A percentile compares a stretch with the other conserved stretches of the same genome.
These are phyloP conservation scores for Monotropa hypopitys DNA, from an alignment of 179 eudicot genomes.

Conservation along the genomic window DNA sequence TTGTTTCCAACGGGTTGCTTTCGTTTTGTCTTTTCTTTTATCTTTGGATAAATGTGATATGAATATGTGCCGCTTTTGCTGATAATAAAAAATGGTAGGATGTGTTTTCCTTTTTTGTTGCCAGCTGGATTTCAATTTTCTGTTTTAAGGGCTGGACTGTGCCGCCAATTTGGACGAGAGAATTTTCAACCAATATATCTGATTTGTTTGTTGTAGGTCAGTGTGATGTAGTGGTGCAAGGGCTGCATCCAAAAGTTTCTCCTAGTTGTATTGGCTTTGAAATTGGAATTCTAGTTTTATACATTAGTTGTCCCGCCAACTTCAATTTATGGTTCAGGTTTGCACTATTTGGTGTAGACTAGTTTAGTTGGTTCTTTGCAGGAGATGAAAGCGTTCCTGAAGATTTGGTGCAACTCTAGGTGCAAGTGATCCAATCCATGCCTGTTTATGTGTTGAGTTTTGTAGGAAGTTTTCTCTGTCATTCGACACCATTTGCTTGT, in stretches of 20 bases:
- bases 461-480: not conserved
- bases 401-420: not conserved
- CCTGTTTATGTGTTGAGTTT: not conserved
- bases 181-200: no score
- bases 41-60: constrained; percentile 4
- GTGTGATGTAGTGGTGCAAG: no score
- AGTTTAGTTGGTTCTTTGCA: not conserved
- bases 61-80: constrained; percentile 23
- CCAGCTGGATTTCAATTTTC: not conserved
- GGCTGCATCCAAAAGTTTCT: no score
- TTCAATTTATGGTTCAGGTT: not conserved
- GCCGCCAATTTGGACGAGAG: not conserved
- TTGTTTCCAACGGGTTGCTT: constrained; percentile 17
- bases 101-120: constrained; percentile 23
- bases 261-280: not conserved
- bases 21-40: constrained; percentile 20
- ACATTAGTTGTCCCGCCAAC: not conserved
- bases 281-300: not conserved
- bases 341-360: not conserved
- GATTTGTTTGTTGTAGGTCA: no score
- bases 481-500: not conserved
- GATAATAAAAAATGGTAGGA: constrained; percentile 25
- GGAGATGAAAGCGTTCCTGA: not conserved
- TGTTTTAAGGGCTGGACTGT: not conserved
- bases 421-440: not conserved